Evolutionary conservation across 306 rosid genomes (phyloP).

Genomic region (Oemleria cerasiformis): DNA sequence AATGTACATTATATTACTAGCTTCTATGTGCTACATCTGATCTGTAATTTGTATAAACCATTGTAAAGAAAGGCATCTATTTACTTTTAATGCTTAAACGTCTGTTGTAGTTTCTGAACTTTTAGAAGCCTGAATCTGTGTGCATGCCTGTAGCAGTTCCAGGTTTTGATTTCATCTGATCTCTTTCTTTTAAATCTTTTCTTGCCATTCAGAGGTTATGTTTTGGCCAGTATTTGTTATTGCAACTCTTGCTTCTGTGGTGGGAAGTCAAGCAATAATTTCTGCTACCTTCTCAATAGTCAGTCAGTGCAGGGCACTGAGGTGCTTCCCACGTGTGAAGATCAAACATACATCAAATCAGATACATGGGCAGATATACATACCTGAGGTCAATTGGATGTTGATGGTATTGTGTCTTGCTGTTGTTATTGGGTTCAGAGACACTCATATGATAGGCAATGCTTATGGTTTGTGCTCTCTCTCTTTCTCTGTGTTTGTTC

Average conservation of each 20-base stretch:
- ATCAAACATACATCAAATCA: constrained; percentile 30
- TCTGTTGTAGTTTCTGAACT: not conserved
- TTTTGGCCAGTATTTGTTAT: constrained; percentile 28
- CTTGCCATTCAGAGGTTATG: constrained; percentile 17
- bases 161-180: not conserved
- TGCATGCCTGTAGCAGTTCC: not conserved
- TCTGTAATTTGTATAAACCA: not conserved
- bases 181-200: not conserved
- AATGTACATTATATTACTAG: not conserved
- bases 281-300: constrained; percentile 36
- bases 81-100: not conserved
- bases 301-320: constrained; percentile 29
- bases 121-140: not conserved
- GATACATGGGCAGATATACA: constrained; percentile 31
- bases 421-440: constrained; percentile 30
- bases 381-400: constrained; percentile 32
- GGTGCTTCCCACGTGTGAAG: constrained; percentile 33
- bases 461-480: constrained; percentile 25
- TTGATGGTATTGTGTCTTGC: constrained; percentile 32
- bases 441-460: constrained; percentile 26
- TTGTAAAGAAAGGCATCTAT: not conserved
- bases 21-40: not conserved
- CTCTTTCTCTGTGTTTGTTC: not conserved
- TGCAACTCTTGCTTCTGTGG: constrained; percentile 37
- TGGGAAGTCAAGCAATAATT: constrained; percentile 37